Base-by-base conservation (phyloP, 768 basidiomycete genomes). In the Porpolomopsis calyptriformis region DNA sequence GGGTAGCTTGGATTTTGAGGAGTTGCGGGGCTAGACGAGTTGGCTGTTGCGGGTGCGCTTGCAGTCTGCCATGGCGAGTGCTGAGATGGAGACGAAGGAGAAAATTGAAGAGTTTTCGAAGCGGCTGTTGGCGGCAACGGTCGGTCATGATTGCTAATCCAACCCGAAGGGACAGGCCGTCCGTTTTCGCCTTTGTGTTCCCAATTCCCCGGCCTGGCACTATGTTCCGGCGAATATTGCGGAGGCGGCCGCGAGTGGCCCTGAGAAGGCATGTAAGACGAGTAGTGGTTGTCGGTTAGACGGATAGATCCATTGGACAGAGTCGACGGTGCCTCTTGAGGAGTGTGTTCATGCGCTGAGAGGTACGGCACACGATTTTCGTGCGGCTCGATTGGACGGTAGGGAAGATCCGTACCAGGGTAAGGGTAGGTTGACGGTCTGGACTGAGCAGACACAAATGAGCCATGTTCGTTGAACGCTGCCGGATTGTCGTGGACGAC, bases 1-100 rank as follows among this genome's bases (percentile, higher is more conserved):
- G 52, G 35, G 54, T 57, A 71, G 37, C 36, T 48, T 29, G 59
- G 54, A 10, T 40, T 49, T 18, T 51, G 59, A 37, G 49, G 24
- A 6, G 12, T 23, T 9, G 37, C 26, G 36, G 45, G 24, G 20
- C 39, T 45, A 34, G 20, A 23, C 24, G 41, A 25, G 29, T 35
- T 46, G 48, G 40, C 16, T 14, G 7, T 10, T 20, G 42, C 14
- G 36, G 43, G 18, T 43, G 53, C 14, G 43, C 36, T 11, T 37
- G 14, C 25, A 18, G 43, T 36, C 20, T 49, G 10, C 37, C 43
- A 52, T 31, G 34, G 16, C n/a, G 33, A 14, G 20, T 26, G 27
- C n/a, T 27, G 18, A 7, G 26, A 20, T 5, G 5, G 18, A 36
- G 31, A 22, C 31, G 43, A 20, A 16, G 54, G 42, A 16, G 54